These are phyloP conservation scores for Astraeus odoratus DNA, from an alignment of 768 basidiomycete genomes.

Conservation along the genomic window DNA sequence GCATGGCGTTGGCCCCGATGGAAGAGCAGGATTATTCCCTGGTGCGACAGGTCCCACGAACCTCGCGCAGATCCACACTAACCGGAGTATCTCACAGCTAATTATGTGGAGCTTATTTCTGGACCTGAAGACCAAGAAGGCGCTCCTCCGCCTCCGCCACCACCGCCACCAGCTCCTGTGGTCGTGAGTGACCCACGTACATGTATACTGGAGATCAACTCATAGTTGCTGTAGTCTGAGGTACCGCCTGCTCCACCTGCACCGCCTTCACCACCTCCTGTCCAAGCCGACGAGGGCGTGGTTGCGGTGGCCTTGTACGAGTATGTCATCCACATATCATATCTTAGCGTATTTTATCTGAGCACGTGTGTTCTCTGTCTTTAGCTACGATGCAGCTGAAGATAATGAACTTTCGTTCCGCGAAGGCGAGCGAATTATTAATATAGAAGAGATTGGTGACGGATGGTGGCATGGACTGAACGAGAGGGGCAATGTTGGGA, in stretches of 20 bases:
- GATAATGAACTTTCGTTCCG: conserved; percentile 86
- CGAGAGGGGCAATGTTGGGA: conserved; percentile 46
- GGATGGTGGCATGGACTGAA: conserved; percentile 84
- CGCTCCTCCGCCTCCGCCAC: conserved; percentile 50
- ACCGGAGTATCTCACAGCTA: conserved; percentile 43
- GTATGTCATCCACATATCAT: conserved; percentile 36
- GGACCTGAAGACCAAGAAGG: conserved; percentile 32
- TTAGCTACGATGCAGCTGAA: conserved; percentile 82
- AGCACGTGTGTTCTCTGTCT: neutral
- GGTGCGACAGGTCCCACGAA: conserved; percentile 35
- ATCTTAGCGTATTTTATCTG: neutral
- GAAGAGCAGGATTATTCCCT: conserved; percentile 82
- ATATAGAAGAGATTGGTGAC: conserved; percentile 78
- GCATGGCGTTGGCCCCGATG: conserved; percentile 65
- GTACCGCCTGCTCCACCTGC: conserved; percentile 27
- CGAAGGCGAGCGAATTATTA: conserved; percentile 73
- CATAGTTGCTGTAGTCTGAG: conserved; percentile 22
- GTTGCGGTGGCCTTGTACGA: conserved; percentile 64
- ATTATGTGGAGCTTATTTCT: conserved; percentile 79
- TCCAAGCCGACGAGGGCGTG: conserved; percentile 48
- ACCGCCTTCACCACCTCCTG: conserved; percentile 44
- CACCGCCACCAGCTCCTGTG: conserved; percentile 39
- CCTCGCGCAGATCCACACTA: neutral
- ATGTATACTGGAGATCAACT: conserved; percentile 1
- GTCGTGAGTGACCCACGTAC: conserved; percentile 27